Conservation (phyloP, 2,329 filamentous ascomycete species). For the Aspergillus sergii region DNA sequence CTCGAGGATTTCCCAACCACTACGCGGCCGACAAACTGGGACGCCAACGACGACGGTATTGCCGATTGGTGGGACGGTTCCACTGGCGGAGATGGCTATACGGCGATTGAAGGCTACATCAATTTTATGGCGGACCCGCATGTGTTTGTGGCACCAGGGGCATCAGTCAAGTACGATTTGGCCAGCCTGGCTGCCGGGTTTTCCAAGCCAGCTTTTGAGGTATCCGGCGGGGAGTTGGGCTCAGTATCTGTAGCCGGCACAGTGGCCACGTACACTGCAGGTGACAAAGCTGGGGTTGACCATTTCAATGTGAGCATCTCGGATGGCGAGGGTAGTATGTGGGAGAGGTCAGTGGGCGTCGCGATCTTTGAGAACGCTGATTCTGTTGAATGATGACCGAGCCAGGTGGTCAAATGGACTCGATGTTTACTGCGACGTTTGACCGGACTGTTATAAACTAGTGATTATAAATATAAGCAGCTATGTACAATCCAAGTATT, state of each 20-base stretch:
- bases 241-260: background rate
- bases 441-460: background rate
- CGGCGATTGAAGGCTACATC: slow-evolving; percentile 11
- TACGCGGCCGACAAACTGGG: slow-evolving; percentile 9
- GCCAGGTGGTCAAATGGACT: background rate
- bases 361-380: slow-evolving; percentile 7
- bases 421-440: background rate
- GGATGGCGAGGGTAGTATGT: slow-evolving; percentile 8
- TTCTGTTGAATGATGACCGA: background rate
- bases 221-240: background rate
- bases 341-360: slow-evolving; percentile 9
- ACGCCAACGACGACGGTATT: slow-evolving; percentile 11
- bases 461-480: background rate
- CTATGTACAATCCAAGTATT: background rate
- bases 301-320: slow-evolving; percentile 2
- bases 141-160: slow-evolving; percentile 6
- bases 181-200: background rate
- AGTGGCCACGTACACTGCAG: slow-evolving; percentile 1
- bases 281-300: slow-evolving; percentile 1
- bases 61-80: slow-evolving; percentile 18
- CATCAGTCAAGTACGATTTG: background rate
- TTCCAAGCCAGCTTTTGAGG: background rate
- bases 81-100: slow-evolving; percentile 10
- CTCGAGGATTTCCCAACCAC: slow-evolving; percentile 9
- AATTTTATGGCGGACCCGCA: slow-evolving; percentile 15